phyloP scores from a whole-genome alignment of 495 filamentous ascomycete species.

The Aspergillus wentii region DNA sequence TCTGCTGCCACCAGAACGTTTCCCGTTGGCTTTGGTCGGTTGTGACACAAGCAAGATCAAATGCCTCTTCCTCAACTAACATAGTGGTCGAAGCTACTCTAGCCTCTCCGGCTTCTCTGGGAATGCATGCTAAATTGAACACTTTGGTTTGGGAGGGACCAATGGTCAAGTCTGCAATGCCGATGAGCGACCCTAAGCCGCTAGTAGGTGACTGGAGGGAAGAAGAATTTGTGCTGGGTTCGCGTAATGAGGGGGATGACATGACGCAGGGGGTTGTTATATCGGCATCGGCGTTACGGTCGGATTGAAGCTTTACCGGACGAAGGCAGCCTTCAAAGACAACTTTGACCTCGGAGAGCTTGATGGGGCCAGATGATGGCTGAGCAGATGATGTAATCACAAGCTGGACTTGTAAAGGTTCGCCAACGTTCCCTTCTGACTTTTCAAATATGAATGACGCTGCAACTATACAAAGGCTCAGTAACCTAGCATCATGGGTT shows the following conservation, averaged over 20 bases:
- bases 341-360: slow-evolving; percentile 59
- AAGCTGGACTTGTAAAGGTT: slow-evolving; percentile 68
- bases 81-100: slow-evolving; percentile 61
- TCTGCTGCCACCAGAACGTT: slow-evolving; percentile 52
- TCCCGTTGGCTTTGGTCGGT: slow-evolving; percentile 39
- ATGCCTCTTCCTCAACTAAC: slow-evolving; percentile 55
- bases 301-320: slow-evolving; percentile 43
- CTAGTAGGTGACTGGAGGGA: slow-evolving; percentile 37
- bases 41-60: slow-evolving; percentile 62
- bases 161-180: slow-evolving; percentile 63
- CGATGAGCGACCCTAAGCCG: slow-evolving; percentile 37
- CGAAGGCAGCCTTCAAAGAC: slow-evolving; percentile 66
- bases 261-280: slow-evolving; percentile 19
- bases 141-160: slow-evolving; percentile 63
- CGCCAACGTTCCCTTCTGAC: slow-evolving; percentile 77
- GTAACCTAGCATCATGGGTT: background rate
- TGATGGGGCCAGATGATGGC: slow-evolving; percentile 54
- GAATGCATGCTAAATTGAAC: slow-evolving; percentile 64
- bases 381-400: slow-evolving; percentile 66
- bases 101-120: slow-evolving; percentile 77
- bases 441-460: slow-evolving; percentile 69
- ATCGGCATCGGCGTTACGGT: slow-evolving; percentile 24
- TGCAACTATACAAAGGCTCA: slow-evolving; percentile 41
- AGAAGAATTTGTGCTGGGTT: slow-evolving; percentile 25
- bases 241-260: slow-evolving; percentile 27